Evolutionary conservation across 257 asterid species (phyloP), one percentile per base, ranked within the genome.

Genomic region (Gentiana straminea): DNA sequence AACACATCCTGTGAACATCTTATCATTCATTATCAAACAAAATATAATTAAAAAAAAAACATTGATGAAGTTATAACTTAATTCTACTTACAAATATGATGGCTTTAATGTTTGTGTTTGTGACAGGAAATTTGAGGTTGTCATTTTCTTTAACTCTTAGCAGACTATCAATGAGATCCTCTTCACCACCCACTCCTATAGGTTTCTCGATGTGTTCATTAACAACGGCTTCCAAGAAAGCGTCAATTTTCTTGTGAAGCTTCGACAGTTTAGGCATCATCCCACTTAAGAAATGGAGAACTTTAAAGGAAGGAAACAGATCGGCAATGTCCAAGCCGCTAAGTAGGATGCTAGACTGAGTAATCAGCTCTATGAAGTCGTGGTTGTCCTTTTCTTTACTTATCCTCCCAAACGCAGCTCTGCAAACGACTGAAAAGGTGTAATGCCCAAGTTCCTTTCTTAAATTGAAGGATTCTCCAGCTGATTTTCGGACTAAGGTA

Each of bases 61-160:
- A 39, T 7, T 4, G 44, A 3, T 3, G 4, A 39, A 39, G 44
- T 39, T 39, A 39, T 4, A 39, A 4, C 8, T 3, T 4, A 39
- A 4, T 39, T 3, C 8, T 39, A 36, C 72, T 66, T 59, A 77
- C 75, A 5, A 63, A 64, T 6, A 76, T 58, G 53, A 76, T 38
- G 0, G 79, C 82, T 64, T 69, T 76, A 65, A 73, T 67, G 69
- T 57, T 76, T 47, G 70, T 36, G 4, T 49, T 41, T 0, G 74
- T 66, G 7, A 76, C 46, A 0, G 79, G 79, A 36, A 66, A 56
- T 4, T 66, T 7, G 1, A 67, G 70, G 34, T 2, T 15, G 55
- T 5, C 3, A 15, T 24, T 15, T 3, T 15, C 12, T 11, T 11
- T 4, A 4, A 15, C 8, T 15, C 5, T 6, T 13, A 5, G 6